Percentiles rank a stretch among this genome's conserved stretches.
These are phyloP conservation scores for Cercophora sp. DNA, from an alignment of 495 filamentous ascomycete species.

Conservation along the genomic window DNA sequence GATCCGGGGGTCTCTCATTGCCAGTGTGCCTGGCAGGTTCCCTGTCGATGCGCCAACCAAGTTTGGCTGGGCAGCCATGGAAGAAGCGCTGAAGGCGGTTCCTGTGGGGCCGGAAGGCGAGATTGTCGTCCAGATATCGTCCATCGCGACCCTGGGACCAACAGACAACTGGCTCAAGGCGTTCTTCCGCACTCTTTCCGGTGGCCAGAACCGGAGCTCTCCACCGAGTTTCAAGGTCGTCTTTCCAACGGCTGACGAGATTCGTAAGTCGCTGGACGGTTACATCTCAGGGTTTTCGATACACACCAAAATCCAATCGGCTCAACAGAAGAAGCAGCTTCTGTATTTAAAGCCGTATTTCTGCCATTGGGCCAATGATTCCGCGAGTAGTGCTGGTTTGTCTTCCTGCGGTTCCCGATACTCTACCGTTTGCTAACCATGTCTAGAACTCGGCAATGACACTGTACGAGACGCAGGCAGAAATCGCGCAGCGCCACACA, in stretches of 20 bases:
- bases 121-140: constrained; percentile 75
- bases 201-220: constrained; percentile 7
- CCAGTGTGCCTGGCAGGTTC: constrained; percentile 69
- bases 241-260: constrained; percentile 76
- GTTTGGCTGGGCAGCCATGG: constrained; percentile 74
- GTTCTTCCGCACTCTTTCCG: constrained; percentile 55
- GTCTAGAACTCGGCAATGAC: constrained; percentile 6
- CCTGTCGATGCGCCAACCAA: constrained; percentile 45
- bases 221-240: constrained; percentile 53
- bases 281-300: constrained; percentile 77
- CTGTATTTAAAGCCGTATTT: constrained; percentile 67
- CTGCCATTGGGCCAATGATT: constrained; percentile 62
- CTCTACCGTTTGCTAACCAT: background rate
- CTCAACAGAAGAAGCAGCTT: constrained; percentile 69
- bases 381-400: constrained; percentile 32
- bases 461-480: constrained; percentile 47
- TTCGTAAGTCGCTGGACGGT: constrained; percentile 74
- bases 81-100: constrained; percentile 54
- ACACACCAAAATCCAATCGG: constrained; percentile 69
- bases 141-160: constrained; percentile 73
- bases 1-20: constrained; percentile 70
- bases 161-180: constrained; percentile 71
- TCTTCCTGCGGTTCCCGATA: background rate
- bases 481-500: constrained; percentile 80
- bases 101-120: constrained; percentile 43